Evolutionary conservation across 1,284 basidiomycete species (phyloP).

Genomic region (Trichosporon inkin): DNA sequence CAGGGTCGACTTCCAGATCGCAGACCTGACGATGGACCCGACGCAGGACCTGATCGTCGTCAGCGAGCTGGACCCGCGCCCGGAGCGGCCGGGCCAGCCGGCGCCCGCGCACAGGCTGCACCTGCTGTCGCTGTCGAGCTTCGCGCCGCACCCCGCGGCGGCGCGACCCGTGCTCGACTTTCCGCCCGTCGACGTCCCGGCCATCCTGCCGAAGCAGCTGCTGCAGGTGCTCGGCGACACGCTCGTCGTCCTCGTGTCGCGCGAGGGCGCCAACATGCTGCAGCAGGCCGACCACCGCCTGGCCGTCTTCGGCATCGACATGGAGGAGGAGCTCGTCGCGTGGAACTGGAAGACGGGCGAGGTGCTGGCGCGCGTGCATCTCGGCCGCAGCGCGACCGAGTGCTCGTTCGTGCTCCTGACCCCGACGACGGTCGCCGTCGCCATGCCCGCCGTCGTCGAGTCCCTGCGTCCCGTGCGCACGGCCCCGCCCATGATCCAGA

Average conservation of each 20-base stretch:
- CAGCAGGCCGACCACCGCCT: constrained; percentile 23
- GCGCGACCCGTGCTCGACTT: constrained; percentile 36
- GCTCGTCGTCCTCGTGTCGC: constrained; percentile 40
- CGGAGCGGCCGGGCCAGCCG: background rate
- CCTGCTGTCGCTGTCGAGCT: constrained; percentile 41
- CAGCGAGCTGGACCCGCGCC: constrained; percentile 30
- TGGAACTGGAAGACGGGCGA: constrained; percentile 51
- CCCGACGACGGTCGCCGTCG: constrained; percentile 18
- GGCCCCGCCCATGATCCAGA: constrained; percentile 38
- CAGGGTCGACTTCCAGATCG: constrained; percentile 38
- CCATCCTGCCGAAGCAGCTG: constrained; percentile 39
- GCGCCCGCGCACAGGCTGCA: constrained; percentile 43
- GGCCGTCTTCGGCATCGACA: constrained; percentile 24
- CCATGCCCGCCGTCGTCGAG: constrained; percentile 8
- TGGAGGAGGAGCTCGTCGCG: constrained; percentile 44
- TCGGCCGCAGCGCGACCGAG: background rate
- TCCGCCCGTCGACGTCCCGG: constrained; percentile 25
- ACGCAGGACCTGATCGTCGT: constrained; percentile 49
- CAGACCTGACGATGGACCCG: constrained; percentile 50
- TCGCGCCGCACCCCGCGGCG: constrained; percentile 45
- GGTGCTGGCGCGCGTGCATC: constrained; percentile 35
- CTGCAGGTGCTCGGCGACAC: constrained; percentile 48
- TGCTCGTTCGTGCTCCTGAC: constrained; percentile 14
- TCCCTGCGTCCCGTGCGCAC: constrained; percentile 3
- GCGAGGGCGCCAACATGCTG: constrained; percentile 24